Evolutionary conservation across 352 stramenopile genomes (phyloP).

Genomic region (Globisporangium ultimum): DNA sequence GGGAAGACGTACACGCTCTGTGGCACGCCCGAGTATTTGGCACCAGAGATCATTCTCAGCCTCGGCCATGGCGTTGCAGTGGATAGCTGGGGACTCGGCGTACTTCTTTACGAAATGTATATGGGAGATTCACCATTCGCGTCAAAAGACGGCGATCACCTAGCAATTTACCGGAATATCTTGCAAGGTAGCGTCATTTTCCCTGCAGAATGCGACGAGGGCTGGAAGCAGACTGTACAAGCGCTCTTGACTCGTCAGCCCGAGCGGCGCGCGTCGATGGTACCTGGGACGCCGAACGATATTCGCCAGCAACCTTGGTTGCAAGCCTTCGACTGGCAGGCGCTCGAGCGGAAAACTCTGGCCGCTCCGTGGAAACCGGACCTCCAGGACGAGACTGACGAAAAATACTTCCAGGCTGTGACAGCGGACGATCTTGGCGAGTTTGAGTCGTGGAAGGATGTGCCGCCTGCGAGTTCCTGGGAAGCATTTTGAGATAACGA

Average conservation of each 20-base stretch:
- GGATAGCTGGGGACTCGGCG: slow-evolving; percentile 55
- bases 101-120: slow-evolving; percentile 55
- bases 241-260: slow-evolving; percentile 41
- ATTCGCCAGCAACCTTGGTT: slow-evolving; percentile 37
- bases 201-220: slow-evolving; percentile 22
- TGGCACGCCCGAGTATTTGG: slow-evolving; percentile 56
- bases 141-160: slow-evolving; percentile 24
- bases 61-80: slow-evolving; percentile 34
- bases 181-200: slow-evolving; percentile 23
- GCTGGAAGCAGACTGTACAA: slow-evolving; percentile 38
- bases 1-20: slow-evolving; percentile 38
- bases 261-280: slow-evolving; percentile 36
- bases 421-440: slow-evolving; percentile 26
- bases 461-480: slow-evolving; percentile 29
- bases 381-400: slow-evolving; percentile 34
- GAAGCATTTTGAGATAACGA: slow-evolving; percentile 28
- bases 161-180: slow-evolving; percentile 32
- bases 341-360: slow-evolving; percentile 26
- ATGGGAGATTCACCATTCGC: slow-evolving; percentile 37
- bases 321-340: slow-evolving; percentile 39
- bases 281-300: slow-evolving; percentile 20
- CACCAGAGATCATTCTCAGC: slow-evolving; percentile 43
- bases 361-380: slow-evolving; percentile 39
- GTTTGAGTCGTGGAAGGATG: slow-evolving; percentile 32
- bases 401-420: slow-evolving; percentile 35